These are phyloP conservation scores for Strigomonas culicis DNA, from an alignment of 208 protist genomes.

Conservation along the genomic window DNA sequence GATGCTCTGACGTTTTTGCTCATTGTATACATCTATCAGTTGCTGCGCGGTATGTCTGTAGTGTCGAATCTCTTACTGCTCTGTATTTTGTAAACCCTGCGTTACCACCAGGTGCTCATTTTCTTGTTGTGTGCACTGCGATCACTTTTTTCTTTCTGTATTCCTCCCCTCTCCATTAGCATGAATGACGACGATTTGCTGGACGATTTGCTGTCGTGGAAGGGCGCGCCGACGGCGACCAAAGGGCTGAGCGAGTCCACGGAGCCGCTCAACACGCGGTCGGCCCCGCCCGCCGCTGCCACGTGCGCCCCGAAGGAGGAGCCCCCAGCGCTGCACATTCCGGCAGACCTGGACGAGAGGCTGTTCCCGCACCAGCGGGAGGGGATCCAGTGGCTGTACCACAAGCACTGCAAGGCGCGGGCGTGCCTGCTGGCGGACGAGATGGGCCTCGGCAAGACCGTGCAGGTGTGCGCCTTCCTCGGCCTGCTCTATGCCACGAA, in stretches of 20 bases:
- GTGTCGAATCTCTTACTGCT: neutral
- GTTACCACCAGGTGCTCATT: constrained; percentile 12
- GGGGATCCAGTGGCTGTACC: constrained; percentile 95
- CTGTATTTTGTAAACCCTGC: neutral
- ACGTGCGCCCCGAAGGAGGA: neutral
- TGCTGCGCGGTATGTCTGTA: too few relatives aligned
- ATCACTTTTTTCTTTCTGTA: constrained; percentile 3
- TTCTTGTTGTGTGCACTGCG: constrained; percentile 6
- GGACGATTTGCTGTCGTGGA: constrained; percentile 70
- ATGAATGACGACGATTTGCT: constrained; percentile 46
- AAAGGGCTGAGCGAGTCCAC: neutral
- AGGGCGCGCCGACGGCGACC: constrained; percentile 12
- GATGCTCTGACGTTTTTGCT: neutral
- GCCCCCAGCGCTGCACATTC: constrained; percentile 17
- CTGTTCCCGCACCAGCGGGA: constrained; percentile 94
- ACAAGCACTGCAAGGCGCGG: constrained; percentile 87
- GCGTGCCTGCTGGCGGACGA: constrained; percentile 98
- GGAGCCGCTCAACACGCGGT: constrained; percentile 13
- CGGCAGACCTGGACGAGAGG: constrained; percentile 23
- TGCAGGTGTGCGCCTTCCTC: constrained; percentile 94
- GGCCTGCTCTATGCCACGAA: constrained; percentile 64
- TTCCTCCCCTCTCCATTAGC: neutral
- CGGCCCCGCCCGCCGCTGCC: too few relatives aligned
- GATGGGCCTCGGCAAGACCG: constrained; percentile 97
- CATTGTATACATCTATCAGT: neutral